Conservation (phyloP, 768 basidiomycete genomes). For the Lactarius sp. region DNA sequence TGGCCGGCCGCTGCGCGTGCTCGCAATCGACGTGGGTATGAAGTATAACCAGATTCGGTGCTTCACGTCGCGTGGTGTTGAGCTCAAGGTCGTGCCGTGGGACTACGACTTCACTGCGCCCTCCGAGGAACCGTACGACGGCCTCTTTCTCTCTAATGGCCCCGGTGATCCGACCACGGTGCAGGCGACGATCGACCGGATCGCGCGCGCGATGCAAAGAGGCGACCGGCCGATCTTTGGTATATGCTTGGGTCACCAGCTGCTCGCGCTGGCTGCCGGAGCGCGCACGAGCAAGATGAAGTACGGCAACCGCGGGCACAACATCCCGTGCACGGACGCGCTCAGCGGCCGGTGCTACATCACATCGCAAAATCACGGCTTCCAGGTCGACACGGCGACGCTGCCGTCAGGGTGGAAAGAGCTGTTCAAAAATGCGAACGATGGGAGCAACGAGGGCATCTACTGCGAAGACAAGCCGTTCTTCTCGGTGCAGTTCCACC, state of each 20-base stretch:
- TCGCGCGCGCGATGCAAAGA: conserved; percentile 62
- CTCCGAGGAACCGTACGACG: conserved; percentile 84
- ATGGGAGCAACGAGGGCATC: conserved; percentile 96
- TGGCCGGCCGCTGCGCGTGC: conserved; percentile 73
- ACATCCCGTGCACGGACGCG: conserved; percentile 94
- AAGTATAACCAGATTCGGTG: conserved; percentile 99
- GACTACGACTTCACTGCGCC: conserved; percentile 76
- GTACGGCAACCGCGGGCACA: conserved; percentile 98
- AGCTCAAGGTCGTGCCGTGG: conserved; percentile 98
- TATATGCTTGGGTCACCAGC: conserved; percentile 97
- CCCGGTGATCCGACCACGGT: conserved; percentile 94
- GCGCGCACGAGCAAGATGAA: conserved; percentile 98
- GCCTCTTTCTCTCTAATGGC: conserved; percentile 95
- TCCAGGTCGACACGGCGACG: conserved; percentile 79
- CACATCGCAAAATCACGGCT: conserved; percentile 99
- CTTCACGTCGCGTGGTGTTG: conserved; percentile 86
- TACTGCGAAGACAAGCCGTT: conserved; percentile 90
- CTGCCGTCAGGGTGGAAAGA: conserved; percentile 88
- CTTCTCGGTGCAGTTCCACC: conserved; percentile 99
- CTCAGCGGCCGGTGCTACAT: conserved; percentile 97
- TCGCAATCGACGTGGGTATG: conserved; percentile 98
- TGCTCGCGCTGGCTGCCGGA: conserved; percentile 91
- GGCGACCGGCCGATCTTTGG: conserved; percentile 90
- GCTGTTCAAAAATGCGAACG: conserved; percentile 94
- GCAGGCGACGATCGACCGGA: conserved; percentile 59